phyloP scores from a whole-genome alignment of 2,329 filamentous ascomycete genomes.

The Bipolaris sorokiniana region DNA sequence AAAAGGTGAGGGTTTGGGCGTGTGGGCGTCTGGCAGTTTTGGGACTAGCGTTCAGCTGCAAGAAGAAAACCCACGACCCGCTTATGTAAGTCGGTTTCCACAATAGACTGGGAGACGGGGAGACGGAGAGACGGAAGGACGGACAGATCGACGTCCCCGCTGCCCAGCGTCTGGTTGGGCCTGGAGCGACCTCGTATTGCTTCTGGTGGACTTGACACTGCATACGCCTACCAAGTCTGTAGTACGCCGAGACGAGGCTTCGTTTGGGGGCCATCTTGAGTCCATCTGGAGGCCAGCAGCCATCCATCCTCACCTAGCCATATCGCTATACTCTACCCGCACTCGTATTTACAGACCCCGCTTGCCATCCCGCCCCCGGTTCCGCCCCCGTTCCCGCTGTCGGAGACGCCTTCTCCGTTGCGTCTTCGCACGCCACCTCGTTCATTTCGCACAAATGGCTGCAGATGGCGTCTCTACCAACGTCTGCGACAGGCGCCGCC shows the following conservation, averaged over 20 bases:
- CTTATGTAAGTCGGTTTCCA: constrained; percentile 7
- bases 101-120: too few species aligned
- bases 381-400: background rate
- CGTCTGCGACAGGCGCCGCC: background rate
- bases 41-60: background rate
- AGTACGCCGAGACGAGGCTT: background rate
- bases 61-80: background rate
- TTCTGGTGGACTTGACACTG: background rate
- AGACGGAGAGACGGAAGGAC: background rate
- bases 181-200: background rate
- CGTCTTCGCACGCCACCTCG: background rate
- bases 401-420: background rate
- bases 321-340: background rate
- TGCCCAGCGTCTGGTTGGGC: background rate
- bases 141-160: background rate
- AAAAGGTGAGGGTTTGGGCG: constrained; percentile 1
- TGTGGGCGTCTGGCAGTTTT: constrained; percentile 3
- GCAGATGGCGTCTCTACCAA: background rate
- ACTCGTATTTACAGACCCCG: background rate
- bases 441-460: background rate
- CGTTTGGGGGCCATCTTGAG: background rate
- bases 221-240: too few species aligned
- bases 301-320: background rate
- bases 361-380: background rate
- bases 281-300: background rate